These are phyloP conservation scores for Massariosphaeria phaeospora DNA, from an alignment of 495 filamentous ascomycete species.

Conservation along the genomic window DNA sequence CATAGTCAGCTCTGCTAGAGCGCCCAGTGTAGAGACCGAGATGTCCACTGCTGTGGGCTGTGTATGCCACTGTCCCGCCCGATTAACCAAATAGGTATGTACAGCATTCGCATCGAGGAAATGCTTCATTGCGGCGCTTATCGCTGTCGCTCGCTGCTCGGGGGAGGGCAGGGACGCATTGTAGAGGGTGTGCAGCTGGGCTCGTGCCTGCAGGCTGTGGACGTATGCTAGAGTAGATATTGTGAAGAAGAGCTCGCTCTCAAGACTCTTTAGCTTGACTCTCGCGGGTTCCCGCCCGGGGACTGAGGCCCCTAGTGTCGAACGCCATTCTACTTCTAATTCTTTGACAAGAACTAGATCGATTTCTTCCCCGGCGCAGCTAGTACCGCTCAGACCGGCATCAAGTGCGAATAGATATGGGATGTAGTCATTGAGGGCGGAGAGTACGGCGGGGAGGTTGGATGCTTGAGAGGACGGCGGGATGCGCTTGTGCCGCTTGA, in stretches of 20 bases:
- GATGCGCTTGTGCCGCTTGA: constrained; percentile 80
- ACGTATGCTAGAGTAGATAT: constrained; percentile 71
- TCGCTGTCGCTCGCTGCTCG: constrained; percentile 61
- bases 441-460: constrained; percentile 62
- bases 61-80: constrained; percentile 39
- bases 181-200: constrained; percentile 51
- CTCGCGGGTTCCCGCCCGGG: constrained; percentile 58
- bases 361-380: constrained; percentile 54
- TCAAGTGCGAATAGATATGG: constrained; percentile 74
- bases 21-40: constrained; percentile 57
- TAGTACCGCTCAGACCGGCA: constrained; percentile 54
- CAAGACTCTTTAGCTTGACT: constrained; percentile 64
- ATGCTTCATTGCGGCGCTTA: constrained; percentile 69
- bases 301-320: constrained; percentile 57
- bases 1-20: constrained; percentile 66
- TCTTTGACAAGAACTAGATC: constrained; percentile 58
- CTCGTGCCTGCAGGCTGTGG: constrained; percentile 64
- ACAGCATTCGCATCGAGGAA: constrained; percentile 76
- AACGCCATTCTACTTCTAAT: constrained; percentile 72
- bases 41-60: constrained; percentile 52
- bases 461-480: constrained; percentile 59
- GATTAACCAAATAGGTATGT: constrained; percentile 60
- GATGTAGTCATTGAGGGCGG: constrained; percentile 66
- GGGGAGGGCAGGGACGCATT: constrained; percentile 56
- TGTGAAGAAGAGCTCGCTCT: constrained; percentile 76